These are phyloP conservation scores for Alternaria panax DNA, from an alignment of 2,329 filamentous ascomycete genomes.

Conservation along the genomic window DNA sequence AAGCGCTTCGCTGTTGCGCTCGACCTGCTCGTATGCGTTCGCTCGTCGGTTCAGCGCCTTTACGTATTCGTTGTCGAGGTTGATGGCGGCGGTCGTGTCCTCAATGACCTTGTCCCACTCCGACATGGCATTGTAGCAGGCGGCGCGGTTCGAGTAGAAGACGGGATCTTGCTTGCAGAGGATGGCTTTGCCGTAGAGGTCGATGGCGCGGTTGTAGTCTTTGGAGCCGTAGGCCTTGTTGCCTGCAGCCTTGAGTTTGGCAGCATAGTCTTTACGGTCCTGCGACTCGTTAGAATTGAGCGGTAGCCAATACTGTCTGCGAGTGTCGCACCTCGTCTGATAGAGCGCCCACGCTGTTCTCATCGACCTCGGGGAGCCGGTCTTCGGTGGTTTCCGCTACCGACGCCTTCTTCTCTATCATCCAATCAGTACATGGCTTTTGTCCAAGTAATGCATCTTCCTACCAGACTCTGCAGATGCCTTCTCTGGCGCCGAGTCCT, in stretches of 20 bases:
- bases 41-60: slow-evolving; percentile 97
- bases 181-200: slow-evolving; percentile 94
- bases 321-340: slow-evolving; percentile 50
- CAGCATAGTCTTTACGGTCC: slow-evolving; percentile 85
- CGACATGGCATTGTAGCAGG: slow-evolving; percentile 92
- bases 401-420: slow-evolving; percentile 47
- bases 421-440: slow-evolving; percentile 32
- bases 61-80: slow-evolving; percentile 92
- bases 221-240: slow-evolving; percentile 97
- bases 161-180: slow-evolving; percentile 97
- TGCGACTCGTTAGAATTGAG: slow-evolving; percentile 55
- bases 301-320: background rate
- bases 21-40: slow-evolving; percentile 93
- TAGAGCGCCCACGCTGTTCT: slow-evolving; percentile 53
- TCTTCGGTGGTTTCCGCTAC: slow-evolving; percentile 51
- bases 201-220: slow-evolving; percentile 91
- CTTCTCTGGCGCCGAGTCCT: slow-evolving; percentile 57
- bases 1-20: slow-evolving; percentile 89
- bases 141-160: slow-evolving; percentile 98
- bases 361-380: slow-evolving; percentile 59
- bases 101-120: slow-evolving; percentile 97
- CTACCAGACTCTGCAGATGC: slow-evolving; percentile 39
- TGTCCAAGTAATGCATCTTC: background rate
- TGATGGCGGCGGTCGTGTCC: slow-evolving; percentile 93
- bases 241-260: slow-evolving; percentile 90